phyloP scores from a whole-genome alignment of 139 green algal species.

The Limnomonas spitsbergensis region DNA sequence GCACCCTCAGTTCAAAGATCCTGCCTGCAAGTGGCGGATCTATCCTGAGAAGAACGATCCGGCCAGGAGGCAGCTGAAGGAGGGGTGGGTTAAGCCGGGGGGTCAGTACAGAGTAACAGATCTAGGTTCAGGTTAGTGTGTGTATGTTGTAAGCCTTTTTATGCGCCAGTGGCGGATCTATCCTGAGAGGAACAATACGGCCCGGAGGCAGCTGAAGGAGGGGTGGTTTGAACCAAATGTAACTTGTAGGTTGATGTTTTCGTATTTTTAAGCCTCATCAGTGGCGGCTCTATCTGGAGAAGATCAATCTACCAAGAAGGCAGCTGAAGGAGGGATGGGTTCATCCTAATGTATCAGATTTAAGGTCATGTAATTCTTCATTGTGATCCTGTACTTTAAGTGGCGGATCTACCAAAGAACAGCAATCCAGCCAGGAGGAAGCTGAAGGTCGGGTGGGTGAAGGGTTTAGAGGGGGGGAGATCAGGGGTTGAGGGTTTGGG shows the following conservation, averaged over 20 bases:
- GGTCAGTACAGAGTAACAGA: too few relatives aligned
- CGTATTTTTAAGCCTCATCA: too few relatives aligned
- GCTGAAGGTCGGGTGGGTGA: neutral
- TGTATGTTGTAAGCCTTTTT: too few relatives aligned
- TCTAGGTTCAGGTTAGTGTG: too few relatives aligned
- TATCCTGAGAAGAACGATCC: neutral
- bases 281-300: neutral
- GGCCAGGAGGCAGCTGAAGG: neutral
- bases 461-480: too few relatives aligned
- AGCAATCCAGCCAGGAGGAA: neutral
- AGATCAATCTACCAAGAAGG: neutral
- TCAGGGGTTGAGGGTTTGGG: too few relatives aligned
- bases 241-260: too few relatives aligned
- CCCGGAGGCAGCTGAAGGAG: neutral
- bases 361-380: too few relatives aligned
- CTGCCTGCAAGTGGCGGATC: neutral
- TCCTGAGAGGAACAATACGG: neutral
- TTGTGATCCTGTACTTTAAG: too few relatives aligned
- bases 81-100: too few relatives aligned
- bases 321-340: neutral
- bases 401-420: neutral
- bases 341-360: too few relatives aligned
- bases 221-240: too few relatives aligned
- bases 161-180: neutral
- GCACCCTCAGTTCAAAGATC: neutral